Conservation (phyloP, 2,329 filamentous ascomycete species). For the Penicillium nordicum region DNA sequence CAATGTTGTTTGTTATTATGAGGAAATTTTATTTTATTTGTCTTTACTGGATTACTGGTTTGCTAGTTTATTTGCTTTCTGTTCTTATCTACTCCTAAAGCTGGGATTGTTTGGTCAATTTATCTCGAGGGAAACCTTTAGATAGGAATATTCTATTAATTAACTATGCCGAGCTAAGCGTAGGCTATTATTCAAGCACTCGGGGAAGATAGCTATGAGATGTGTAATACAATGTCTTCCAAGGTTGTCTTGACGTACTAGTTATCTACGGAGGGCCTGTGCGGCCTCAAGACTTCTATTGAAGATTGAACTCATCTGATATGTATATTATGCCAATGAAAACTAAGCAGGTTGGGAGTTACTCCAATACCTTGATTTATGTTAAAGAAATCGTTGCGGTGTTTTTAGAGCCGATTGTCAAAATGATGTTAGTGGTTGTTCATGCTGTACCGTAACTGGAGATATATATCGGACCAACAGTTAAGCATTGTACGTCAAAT, state of each 20-base stretch:
- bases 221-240: not conserved
- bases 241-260: too few relatives aligned
- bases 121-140: not conserved
- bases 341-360: not conserved
- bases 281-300: not conserved
- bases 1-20: not conserved
- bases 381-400: too few relatives aligned
- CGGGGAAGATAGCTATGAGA: not conserved
- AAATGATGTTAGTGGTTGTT: not conserved
- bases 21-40: not conserved
- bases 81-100: not conserved
- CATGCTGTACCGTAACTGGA: not conserved
- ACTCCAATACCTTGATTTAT: not conserved
- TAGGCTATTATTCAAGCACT: not conserved
- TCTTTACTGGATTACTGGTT: not conserved
- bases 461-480: not conserved
- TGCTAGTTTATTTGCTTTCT: not conserved
- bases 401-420: too few relatives aligned
- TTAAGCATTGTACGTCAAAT: not conserved
- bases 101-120: not conserved
- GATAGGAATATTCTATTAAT: not conserved
- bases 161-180: not conserved
- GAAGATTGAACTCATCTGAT: not conserved
- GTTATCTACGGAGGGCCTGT: not conserved
- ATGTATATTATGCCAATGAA: not conserved